phyloP scores from a whole-genome alignment of 306 rosid species.

The Prunus salicina region DNA sequence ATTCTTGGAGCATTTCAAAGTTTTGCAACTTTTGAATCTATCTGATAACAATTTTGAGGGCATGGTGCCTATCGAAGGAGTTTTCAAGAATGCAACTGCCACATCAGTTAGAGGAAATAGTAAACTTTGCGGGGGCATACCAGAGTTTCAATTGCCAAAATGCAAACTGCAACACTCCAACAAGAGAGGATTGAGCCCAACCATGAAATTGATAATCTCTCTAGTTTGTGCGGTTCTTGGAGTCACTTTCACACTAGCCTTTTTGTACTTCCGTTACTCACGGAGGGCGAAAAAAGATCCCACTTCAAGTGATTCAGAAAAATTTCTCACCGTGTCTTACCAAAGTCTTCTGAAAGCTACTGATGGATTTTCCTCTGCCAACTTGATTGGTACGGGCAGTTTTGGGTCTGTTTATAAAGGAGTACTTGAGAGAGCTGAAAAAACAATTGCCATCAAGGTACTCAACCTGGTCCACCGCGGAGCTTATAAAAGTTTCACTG shows the following conservation, averaged over 20 bases:
- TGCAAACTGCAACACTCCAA: background rate
- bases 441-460: constrained; percentile 34
- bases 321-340: background rate
- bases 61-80: background rate
- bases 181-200: background rate
- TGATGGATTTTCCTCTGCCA: constrained; percentile 19
- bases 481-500: constrained; percentile 38
- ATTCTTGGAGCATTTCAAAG: background rate
- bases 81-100: background rate
- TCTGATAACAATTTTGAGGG: constrained; percentile 16
- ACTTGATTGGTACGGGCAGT: constrained; percentile 23
- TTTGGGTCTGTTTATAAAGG: constrained; percentile 16
- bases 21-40: background rate
- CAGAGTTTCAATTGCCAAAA: background rate
- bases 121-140: constrained; percentile 2
- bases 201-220: background rate
- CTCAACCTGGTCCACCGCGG: constrained; percentile 29
- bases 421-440: constrained; percentile 3
- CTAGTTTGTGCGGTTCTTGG: background rate
- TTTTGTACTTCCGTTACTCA: background rate
- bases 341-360: background rate
- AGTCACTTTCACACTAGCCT: background rate
- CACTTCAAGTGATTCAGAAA: background rate
- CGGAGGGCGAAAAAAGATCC: background rate
- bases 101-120: background rate